Base-by-base conservation (phyloP, 768 basidiomycete species). In the Cystobasidiopsis lactophilus region DNA sequence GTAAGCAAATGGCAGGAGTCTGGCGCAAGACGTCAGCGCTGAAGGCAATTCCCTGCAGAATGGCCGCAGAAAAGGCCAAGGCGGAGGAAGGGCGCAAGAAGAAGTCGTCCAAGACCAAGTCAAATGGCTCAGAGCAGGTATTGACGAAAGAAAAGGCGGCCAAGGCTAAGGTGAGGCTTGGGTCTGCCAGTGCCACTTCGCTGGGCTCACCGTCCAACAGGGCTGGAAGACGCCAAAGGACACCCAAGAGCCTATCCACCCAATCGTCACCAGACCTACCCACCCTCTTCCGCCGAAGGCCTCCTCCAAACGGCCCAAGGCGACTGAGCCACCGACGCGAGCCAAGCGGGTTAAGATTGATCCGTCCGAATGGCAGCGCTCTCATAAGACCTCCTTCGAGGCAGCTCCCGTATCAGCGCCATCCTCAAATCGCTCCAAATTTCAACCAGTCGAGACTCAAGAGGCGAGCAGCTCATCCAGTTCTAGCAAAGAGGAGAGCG, bases 191-290 rank as follows among this genome's bases (percentile, higher is more conserved):
- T n/a, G n/a, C n/a, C n/a, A n/a, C n/a, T n/a, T n/a, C n/a, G n/a
- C n/a, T n/a, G n/a, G n/a, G n/a, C n/a, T n/a, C 51, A 45, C 16
- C 16, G 24, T 31, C 46, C 19, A 23, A 16, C 51, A 65, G 65
- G 79, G 78, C 5, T 86, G 85, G 85, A 73, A 72, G 49, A 73
- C 76, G 40, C 81, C 80, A 0, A 66, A 76, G 2, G 72, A 46
- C 23, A 53, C 78, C 2, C 78, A 79, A 0, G 73, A 80, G 11
- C 67, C 82, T 16, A 69, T 83, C 5, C 70, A 73, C 2, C 77
- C 79, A 2, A 68, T 82, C 58, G 72, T 75, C 38, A 82, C 82
- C 74, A 73, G 82, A 3, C 83, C 85, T 3, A 66, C 62, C 9
- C 73, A 71, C 38, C 81, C 82, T 2, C 65, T 86, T 1, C 68